Evolutionary conservation across 257 asterid species (phyloP), one percentile per base, ranked within the genome.

Genomic region (Leptodermis oblonga): DNA sequence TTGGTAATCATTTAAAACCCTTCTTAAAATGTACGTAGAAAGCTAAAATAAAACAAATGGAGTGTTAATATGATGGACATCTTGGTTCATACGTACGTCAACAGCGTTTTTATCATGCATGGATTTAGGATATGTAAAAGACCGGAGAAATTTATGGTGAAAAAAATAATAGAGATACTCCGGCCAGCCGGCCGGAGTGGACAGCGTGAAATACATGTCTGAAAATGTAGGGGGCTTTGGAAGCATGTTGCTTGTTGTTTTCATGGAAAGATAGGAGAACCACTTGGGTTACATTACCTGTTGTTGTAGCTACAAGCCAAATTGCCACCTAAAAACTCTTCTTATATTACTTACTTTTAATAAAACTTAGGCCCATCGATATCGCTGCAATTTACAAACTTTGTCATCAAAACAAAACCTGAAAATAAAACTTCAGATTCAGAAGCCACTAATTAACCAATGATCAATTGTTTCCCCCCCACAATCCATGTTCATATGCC

Each of bases 401-500:
- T 46, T 39, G 65, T 64, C 30, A 66, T 64, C 30, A 55, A 48
- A 28, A 26, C 59, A 45, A 48, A 73, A 30, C 14, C 72, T 62
- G n/a, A n/a, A n/a, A n/a, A n/a, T n/a, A n/a, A n/a, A n/a, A n/a
- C n/a, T n/a, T n/a, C n/a, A n/a, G n/a, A n/a, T n/a, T n/a, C 42
- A 59, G 43, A 68, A 45, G 22, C 36, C 34, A 39, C 1, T 34
- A 25, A 41, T 17, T 20, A 49, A 18, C 26, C 26, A 58, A 59
- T 23, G 64, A 59, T 74, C 56, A 17, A 36, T n/a, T 59, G 51
- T 59, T 68, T 25, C 41, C 49, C 66, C 46, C 51, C 48, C 42
- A 45, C 67, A n/a, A n/a, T n/a, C n/a, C 77, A 67, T 74, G 78
- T 74, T 74, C 78, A 13, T 53, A 67, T 58, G 73, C 78, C 53